These are phyloP conservation scores for Botrytis galanthina DNA, from an alignment of 2,329 filamentous ascomycete genomes.

Conservation along the genomic window DNA sequence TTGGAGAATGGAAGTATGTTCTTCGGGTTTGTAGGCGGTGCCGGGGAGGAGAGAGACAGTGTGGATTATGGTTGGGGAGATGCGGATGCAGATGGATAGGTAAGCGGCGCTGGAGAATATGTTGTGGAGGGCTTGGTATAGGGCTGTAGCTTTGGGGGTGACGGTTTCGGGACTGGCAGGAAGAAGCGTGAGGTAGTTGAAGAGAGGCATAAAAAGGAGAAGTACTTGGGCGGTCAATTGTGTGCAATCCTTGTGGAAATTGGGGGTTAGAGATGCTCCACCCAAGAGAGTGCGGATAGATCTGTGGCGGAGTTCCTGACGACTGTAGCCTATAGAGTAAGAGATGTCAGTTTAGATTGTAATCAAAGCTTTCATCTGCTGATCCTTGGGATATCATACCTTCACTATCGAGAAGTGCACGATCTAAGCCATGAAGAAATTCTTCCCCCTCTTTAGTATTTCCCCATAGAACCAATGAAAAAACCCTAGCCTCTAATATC, in stretches of 20 bases:
- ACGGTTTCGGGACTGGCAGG: background rate
- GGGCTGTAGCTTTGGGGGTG: slow-evolving; percentile 17
- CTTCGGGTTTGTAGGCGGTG: slow-evolving; percentile 24
- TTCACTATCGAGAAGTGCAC: slow-evolving; percentile 28
- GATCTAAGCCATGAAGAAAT: slow-evolving; percentile 30
- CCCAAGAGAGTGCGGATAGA: slow-evolving; percentile 28
- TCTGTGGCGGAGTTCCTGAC: slow-evolving; percentile 27
- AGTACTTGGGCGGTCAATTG: slow-evolving; percentile 52
- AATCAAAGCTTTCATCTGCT: background rate
- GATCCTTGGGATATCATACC: slow-evolving; percentile 23
- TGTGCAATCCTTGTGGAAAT: slow-evolving; percentile 46
- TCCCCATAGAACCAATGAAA: slow-evolving; percentile 33
- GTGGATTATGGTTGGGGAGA: slow-evolving; percentile 33
- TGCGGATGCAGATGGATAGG: slow-evolving; percentile 29
- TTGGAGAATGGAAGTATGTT: slow-evolving; percentile 25
- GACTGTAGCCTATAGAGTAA: slow-evolving; percentile 28
- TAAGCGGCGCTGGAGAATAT: slow-evolving; percentile 33
- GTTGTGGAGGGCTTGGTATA: slow-evolving; percentile 34
- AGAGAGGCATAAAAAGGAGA: slow-evolving; percentile 35
- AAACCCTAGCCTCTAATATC: slow-evolving; percentile 31
- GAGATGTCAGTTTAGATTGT: slow-evolving; percentile 15
- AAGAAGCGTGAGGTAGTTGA: slow-evolving; percentile 27
- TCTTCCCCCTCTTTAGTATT: slow-evolving; percentile 27
- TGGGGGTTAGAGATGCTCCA: slow-evolving; percentile 22
- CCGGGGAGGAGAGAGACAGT: slow-evolving; percentile 25